Evolutionary conservation across 2,329 filamentous ascomycete genomes (phyloP).

Genomic region (Fusarium subtropicale): DNA sequence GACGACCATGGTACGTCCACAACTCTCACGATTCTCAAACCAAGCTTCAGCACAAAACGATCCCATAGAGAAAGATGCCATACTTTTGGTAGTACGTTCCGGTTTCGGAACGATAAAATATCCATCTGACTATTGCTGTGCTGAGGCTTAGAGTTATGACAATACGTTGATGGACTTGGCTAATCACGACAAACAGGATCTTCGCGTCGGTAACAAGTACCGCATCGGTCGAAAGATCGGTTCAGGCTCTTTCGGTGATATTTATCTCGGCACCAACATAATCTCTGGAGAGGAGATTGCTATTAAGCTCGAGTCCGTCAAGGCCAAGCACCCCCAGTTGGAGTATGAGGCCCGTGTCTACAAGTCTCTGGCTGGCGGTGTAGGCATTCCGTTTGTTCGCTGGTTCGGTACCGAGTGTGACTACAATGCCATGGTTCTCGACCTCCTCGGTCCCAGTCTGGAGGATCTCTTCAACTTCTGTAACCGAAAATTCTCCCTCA

Average conservation of each 20-base stretch:
- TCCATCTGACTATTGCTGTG: neutral
- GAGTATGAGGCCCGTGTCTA: slow-evolving; percentile 98
- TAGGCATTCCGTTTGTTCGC: slow-evolving; percentile 97
- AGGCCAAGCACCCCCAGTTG: slow-evolving; percentile 98
- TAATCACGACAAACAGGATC: slow-evolving; percentile 72
- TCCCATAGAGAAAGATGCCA: neutral
- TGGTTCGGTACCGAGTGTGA: slow-evolving; percentile 99
- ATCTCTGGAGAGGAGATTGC: slow-evolving; percentile 99
- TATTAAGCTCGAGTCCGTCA: slow-evolving; percentile 99
- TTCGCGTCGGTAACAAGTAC: slow-evolving; percentile 99
- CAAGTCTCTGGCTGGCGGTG: slow-evolving; percentile 90
- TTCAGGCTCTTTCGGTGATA: slow-evolving; percentile 96
- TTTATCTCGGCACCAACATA: slow-evolving; percentile 99
- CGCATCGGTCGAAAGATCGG: slow-evolving; percentile 99
- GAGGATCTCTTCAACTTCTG: slow-evolving; percentile 99
- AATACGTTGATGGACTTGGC: slow-evolving; percentile 1
- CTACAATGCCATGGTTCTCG: slow-evolving; percentile 99
- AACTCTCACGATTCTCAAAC: neutral
- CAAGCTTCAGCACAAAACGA: neutral
- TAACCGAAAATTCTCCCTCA: slow-evolving; percentile 99
- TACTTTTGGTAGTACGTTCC: neutral
- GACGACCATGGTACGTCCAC: slow-evolving; percentile 63
- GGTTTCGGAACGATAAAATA: neutral
- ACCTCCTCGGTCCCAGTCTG: slow-evolving; percentile 92
- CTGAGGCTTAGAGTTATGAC: neutral